phyloP scores from a whole-genome alignment of 106 monocot species.

The Dendrobium chrysotoxum region DNA sequence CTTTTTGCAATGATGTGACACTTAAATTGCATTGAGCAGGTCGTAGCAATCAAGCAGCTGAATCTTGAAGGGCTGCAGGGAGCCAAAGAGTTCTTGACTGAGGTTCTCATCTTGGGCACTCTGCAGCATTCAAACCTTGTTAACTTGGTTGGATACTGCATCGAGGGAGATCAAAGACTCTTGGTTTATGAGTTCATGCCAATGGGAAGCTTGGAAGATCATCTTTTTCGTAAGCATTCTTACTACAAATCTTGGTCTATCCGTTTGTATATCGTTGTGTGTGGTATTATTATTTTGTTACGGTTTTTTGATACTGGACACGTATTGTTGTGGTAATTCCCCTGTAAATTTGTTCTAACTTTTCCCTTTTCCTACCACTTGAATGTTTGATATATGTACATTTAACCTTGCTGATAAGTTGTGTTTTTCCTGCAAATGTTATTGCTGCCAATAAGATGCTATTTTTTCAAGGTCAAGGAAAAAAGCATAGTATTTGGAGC shows the following conservation, averaged over 20 bases:
- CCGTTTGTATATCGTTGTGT: not conserved
- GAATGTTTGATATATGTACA: not conserved
- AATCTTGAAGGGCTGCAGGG: constrained; percentile 70
- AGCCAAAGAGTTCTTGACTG: constrained; percentile 71
- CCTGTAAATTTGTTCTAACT: not conserved
- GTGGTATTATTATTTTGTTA: not conserved
- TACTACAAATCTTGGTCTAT: not conserved
- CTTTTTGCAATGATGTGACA: not conserved
- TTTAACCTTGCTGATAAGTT: not conserved
- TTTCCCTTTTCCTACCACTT: not conserved
- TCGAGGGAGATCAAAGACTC: constrained; percentile 72
- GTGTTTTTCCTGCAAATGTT: not conserved
- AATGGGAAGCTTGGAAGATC: constrained; percentile 76
- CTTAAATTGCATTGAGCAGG: constrained; percentile 24
- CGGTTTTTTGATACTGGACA: not conserved
- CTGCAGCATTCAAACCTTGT: constrained; percentile 63
- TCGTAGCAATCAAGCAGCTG: constrained; percentile 78
- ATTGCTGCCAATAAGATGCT: not conserved
- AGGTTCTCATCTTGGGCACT: constrained; percentile 70
- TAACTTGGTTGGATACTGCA: constrained; percentile 66
- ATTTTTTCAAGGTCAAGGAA: not conserved
- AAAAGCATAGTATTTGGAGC: not conserved
- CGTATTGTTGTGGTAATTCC: not conserved
- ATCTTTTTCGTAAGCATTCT: constrained; percentile 53
- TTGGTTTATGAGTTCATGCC: constrained; percentile 89